A percentile compares a stretch with the other conserved stretches of the same genome.
phyloP scores from a whole-genome alignment of 2,329 filamentous ascomycete species.

The Aspergillus texensis region DNA sequence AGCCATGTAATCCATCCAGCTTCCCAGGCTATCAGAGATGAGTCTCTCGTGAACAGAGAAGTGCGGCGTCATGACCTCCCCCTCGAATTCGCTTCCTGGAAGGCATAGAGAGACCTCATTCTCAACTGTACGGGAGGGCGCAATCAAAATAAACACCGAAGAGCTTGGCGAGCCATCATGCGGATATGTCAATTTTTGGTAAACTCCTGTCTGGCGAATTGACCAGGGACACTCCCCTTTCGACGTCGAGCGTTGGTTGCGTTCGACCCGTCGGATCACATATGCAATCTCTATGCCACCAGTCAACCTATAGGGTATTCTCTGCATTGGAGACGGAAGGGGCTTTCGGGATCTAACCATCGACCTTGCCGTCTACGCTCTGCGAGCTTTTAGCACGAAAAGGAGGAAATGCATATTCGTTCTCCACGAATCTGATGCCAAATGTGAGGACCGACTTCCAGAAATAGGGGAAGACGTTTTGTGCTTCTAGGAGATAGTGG shows the following conservation, averaged over 20 bases:
- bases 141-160: conserved; percentile 12
- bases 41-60: conserved; percentile 14
- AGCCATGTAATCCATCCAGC: conserved; percentile 20
- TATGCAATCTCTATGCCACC: conserved; percentile 13
- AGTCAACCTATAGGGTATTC: neutral
- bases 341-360: conserved; percentile 1
- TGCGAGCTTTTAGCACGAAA: conserved; percentile 3
- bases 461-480: conserved; percentile 13
- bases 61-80: neutral
- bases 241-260: conserved; percentile 4
- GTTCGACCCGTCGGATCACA: conserved; percentile 18
- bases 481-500: conserved; percentile 4
- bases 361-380: neutral
- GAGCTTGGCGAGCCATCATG: neutral
- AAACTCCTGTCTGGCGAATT: conserved; percentile 20
- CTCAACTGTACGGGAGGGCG: conserved; percentile 9
- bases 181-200: conserved; percentile 14
- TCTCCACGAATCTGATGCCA: conserved; percentile 12
- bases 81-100: neutral
- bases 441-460: conserved; percentile 17
- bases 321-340: neutral
- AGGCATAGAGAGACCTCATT: neutral
- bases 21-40: conserved; percentile 12
- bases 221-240: conserved; percentile 15
- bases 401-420: conserved; percentile 17